These are phyloP conservation scores for Endotrypanum monterogeii DNA, from an alignment of 208 protist species.

Conservation along the genomic window DNA sequence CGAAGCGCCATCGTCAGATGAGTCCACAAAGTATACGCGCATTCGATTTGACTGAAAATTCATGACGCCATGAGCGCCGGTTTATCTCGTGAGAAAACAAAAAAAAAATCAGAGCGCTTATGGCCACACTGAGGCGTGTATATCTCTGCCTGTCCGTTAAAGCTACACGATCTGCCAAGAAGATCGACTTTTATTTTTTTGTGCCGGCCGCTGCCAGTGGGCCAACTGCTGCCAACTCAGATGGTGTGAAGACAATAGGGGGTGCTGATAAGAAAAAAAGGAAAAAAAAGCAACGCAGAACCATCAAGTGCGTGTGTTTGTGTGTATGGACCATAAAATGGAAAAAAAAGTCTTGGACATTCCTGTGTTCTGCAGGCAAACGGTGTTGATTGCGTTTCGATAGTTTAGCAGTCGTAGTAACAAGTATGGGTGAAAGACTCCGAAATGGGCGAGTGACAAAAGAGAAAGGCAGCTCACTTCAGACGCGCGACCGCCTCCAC, in stretches of 20 bases:
- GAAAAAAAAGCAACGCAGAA: not conserved
- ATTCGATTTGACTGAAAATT: conserved; percentile 21
- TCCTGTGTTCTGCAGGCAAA: not conserved
- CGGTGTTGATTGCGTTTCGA: not conserved
- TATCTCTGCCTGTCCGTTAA: not conserved
- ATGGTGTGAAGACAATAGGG: not conserved
- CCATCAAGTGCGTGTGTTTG: not conserved
- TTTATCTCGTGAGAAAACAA: not conserved
- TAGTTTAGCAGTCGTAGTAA: not conserved
- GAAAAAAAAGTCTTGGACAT: not conserved
- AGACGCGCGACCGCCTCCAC: no score
- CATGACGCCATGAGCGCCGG: conserved; percentile 1
- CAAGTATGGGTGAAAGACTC: no score
- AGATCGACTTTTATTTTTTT: not conserved
- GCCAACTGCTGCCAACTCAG: not conserved
- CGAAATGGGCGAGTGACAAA: not conserved
- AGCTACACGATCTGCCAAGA: not conserved
- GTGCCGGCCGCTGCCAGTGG: not conserved
- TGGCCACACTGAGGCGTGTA: no score
- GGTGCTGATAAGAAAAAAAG: not conserved
- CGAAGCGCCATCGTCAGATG: conserved; percentile 65
- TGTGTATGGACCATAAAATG: not conserved
- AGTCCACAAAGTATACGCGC: conserved; percentile 67
- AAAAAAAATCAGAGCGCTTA: not conserved
- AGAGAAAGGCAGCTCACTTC: not conserved